A percentile compares a stretch with the other conserved stretches of the same genome.
phyloP scores from a whole-genome alignment of 176 grass and related monocot species.

The Phoenix dactylifera region DNA sequence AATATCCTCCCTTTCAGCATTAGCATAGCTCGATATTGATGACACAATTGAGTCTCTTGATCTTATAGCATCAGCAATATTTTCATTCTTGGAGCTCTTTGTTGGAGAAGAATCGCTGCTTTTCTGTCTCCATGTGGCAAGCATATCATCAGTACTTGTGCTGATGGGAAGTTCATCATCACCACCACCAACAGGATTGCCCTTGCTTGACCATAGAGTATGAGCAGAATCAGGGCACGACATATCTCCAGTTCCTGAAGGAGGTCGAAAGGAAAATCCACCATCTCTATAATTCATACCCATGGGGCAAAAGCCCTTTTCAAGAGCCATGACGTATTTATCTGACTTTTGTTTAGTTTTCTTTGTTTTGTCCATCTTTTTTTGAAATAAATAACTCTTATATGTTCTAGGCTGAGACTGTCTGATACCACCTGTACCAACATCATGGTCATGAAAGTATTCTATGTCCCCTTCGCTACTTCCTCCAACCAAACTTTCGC shows the following conservation, averaged over 20 bases:
- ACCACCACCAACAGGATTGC: conserved; percentile 27
- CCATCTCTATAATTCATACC: conserved; percentile 29
- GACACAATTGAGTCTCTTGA: conserved; percentile 77
- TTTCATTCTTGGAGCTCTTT: conserved; percentile 71
- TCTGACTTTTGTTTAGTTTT: conserved; percentile 33
- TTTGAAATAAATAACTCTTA: conserved; percentile 16
- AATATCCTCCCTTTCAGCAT: conserved; percentile 56
- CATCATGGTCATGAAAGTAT: conserved; percentile 56
- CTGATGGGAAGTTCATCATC: conserved; percentile 60
- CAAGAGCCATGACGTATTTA: conserved; percentile 24
- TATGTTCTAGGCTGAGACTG: conserved; percentile 39
- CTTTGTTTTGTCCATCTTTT: conserved; percentile 32
- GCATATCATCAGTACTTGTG: conserved; percentile 62
- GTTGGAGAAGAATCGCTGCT: conserved; percentile 55
- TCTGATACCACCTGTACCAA: conserved; percentile 45
- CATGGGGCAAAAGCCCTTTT: conserved; percentile 33
- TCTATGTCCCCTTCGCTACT: conserved; percentile 95
- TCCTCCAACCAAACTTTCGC: conserved; percentile 90
- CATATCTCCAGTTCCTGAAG: conserved; percentile 42
- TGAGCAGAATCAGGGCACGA: conserved; percentile 37
- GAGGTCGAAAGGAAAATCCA: conserved; percentile 74
- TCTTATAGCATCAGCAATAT: conserved; percentile 58
- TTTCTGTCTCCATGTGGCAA: conserved; percentile 87
- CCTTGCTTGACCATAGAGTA: conserved; percentile 54
- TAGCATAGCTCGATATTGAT: conserved; percentile 37